Conservation (phyloP, 2,329 filamentous ascomycete genomes). For the Colletotrichum agaves region DNA sequence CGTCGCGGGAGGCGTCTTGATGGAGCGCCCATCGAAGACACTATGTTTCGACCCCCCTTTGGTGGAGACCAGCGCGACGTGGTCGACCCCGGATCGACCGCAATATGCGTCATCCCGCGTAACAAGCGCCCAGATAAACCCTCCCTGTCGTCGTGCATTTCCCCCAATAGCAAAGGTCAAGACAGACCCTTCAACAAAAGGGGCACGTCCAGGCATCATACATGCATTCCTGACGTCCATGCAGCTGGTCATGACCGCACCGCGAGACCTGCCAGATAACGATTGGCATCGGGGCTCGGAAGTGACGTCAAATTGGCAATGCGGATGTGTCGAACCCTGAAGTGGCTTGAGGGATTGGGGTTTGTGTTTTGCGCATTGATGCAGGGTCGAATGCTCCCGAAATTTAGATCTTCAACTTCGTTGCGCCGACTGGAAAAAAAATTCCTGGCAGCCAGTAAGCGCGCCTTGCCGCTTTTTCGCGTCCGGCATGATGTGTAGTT, state of each 20-base stretch:
- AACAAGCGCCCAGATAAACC: slow-evolving; percentile 15
- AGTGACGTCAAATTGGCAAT: slow-evolving; percentile 29
- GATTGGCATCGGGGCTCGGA: slow-evolving; percentile 25
- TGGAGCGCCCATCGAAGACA: slow-evolving; percentile 14
- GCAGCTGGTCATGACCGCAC: slow-evolving; percentile 6
- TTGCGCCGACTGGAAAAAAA: slow-evolving; percentile 21
- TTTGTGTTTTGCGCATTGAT: slow-evolving; percentile 28
- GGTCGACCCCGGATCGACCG: slow-evolving; percentile 22
- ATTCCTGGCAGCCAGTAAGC: slow-evolving; percentile 13
- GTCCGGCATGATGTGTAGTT: not conserved
- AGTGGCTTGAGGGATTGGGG: slow-evolving; percentile 26
- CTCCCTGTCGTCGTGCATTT: slow-evolving; percentile 14
- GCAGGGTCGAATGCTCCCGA: slow-evolving; percentile 20
- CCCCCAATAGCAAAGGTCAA: not conserved
- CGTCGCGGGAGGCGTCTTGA: not conserved
- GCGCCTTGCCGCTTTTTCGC: slow-evolving; percentile 9
- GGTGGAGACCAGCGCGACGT: not conserved
- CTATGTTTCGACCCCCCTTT: slow-evolving; percentile 2
- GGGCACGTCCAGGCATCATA: not conserved
- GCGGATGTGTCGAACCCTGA: slow-evolving; percentile 21
- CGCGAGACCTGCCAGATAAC: slow-evolving; percentile 29
- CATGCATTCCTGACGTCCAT: slow-evolving; percentile 14
- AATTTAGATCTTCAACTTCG: slow-evolving; percentile 31
- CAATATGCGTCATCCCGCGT: slow-evolving; percentile 30
- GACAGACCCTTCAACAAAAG: not conserved